Evolutionary conservation across 176 grass and related monocot species (phyloP), one percentile per base, ranked within the genome.

Genomic region (Secale cereale): DNA sequence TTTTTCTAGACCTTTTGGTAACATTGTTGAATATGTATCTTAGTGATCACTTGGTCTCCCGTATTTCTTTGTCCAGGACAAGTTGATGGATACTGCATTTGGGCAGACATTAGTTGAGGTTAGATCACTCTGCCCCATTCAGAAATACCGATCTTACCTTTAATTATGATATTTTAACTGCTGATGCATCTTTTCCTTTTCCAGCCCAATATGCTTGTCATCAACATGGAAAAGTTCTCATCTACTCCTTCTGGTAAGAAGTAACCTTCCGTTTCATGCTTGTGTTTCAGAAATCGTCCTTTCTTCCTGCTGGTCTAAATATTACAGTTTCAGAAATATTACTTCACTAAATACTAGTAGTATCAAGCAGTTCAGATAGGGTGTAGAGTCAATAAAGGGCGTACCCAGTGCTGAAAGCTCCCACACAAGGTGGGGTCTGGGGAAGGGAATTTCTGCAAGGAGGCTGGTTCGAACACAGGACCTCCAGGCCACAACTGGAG

Each of bases 61-160:
- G 56, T 56, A 67, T 85, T 79, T 66, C 30, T 16, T 85, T 93
- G 74, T 82, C 43, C 86, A 99, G 97, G 97, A 99, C 70, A 94
- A 95, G 69, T 83, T 99, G 84, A 88, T 96, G 83, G 93, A 96
- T 89, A 82, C 89, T 80, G 93, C 97, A 89, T 94, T 99, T 86
- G 93, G 91, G 78, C 93, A 99, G 69, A 99, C 93, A 84, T 61
- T 99, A 73, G 93, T 99, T 88, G 91, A 99, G 97, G 97, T 99
- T 82, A 79, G 91, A 78, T 81, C 65, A 22, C 45, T 67, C 78
- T 43, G 7, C n/a, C 78, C 48, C 36, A 19, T 81, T 70, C 40
- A 77, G 16, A 64, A 82, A 8, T 12, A 35, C 61, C 75, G 69
- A 32, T 52, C 71, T 80, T 45, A 31, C 16, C 69, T 74, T 83